Conservation (phyloP, 306 rosid genomes). For the Boehmeria nivea region DNA sequence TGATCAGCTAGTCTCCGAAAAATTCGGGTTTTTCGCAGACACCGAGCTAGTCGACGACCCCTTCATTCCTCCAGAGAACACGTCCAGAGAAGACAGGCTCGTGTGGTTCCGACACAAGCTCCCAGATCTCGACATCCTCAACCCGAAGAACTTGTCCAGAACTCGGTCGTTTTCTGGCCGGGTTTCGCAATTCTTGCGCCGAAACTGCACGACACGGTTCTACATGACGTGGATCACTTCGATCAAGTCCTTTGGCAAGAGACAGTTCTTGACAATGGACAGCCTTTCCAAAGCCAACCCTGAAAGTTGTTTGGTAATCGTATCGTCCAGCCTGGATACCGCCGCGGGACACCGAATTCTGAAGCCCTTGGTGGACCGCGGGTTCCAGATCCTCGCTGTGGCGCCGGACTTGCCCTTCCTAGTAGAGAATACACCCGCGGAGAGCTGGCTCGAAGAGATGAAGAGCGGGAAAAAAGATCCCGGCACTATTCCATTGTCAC, state of each 20-base stretch:
- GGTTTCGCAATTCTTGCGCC: slow-evolving; percentile 24
- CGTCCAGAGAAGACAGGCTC: slow-evolving; percentile 29
- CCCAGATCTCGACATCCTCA: slow-evolving; percentile 32
- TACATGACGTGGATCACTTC: slow-evolving; percentile 49
- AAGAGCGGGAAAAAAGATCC: slow-evolving; percentile 45
- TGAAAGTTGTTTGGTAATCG: slow-evolving; percentile 36
- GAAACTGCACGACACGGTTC: slow-evolving; percentile 31
- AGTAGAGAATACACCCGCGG: slow-evolving; percentile 30
- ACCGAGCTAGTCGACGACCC: slow-evolving; percentile 5
- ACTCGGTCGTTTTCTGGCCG: slow-evolving; percentile 30
- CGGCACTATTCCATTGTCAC: slow-evolving; percentile 47
- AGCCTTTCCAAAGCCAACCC: slow-evolving; percentile 42
- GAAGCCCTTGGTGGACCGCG: slow-evolving; percentile 35
- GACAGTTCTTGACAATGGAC: slow-evolving; percentile 32
- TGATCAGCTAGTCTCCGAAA: background rate
- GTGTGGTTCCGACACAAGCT: slow-evolving; percentile 38
- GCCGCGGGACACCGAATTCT: slow-evolving; percentile 27
- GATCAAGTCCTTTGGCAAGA: slow-evolving; percentile 27
- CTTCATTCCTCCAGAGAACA: slow-evolving; percentile 11
- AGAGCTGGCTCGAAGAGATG: slow-evolving; percentile 37
- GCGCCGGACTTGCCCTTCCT: slow-evolving; percentile 38
- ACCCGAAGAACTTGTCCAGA: slow-evolving; percentile 23
- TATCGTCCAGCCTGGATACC: slow-evolving; percentile 37
- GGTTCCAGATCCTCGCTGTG: slow-evolving; percentile 30
- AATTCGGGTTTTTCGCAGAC: background rate